These are phyloP conservation scores for Globisporangium yorkense DNA, from an alignment of 352 stramenopile genomes.

Conservation along the genomic window DNA sequence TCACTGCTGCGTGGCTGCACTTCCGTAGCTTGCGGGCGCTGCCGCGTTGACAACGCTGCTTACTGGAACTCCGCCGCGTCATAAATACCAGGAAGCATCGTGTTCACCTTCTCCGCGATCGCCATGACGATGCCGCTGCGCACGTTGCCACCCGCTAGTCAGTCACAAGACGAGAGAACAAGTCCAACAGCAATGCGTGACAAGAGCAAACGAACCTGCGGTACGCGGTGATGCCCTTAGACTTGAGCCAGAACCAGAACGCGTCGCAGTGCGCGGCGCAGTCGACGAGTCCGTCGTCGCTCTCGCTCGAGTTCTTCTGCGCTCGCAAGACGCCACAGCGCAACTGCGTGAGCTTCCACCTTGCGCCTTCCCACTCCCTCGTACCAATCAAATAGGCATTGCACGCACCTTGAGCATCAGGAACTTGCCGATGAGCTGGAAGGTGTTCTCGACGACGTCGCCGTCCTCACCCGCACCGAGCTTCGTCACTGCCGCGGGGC, in stretches of 20 bases:
- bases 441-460: constrained; percentile 95
- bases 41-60: constrained; percentile 3
- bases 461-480: constrained; percentile 74
- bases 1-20: too few relatives aligned
- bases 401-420: constrained; percentile 72
- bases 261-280: constrained; percentile 93
- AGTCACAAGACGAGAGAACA: neutral
- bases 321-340: constrained; percentile 2
- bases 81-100: constrained; percentile 96
- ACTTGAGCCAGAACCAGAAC: constrained; percentile 96
- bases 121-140: constrained; percentile 94
- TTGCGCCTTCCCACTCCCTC: too few relatives aligned
- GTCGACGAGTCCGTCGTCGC: constrained; percentile 86
- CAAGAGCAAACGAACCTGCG: constrained; percentile 46
- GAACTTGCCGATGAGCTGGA: constrained; percentile 96
- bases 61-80: constrained; percentile 93
- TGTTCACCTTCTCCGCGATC: constrained; percentile 97
- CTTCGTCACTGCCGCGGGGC: constrained; percentile 84
- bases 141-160: neutral
- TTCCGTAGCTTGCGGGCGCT: too few relatives aligned
- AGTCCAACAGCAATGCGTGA: neutral
- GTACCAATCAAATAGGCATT: neutral
- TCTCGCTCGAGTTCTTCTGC: constrained; percentile 80
- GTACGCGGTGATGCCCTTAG: constrained; percentile 93
- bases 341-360: too few relatives aligned